These are phyloP conservation scores for Symbiodinium natans DNA, from an alignment of 73 alveolate genomes.

Conservation along the genomic window DNA sequence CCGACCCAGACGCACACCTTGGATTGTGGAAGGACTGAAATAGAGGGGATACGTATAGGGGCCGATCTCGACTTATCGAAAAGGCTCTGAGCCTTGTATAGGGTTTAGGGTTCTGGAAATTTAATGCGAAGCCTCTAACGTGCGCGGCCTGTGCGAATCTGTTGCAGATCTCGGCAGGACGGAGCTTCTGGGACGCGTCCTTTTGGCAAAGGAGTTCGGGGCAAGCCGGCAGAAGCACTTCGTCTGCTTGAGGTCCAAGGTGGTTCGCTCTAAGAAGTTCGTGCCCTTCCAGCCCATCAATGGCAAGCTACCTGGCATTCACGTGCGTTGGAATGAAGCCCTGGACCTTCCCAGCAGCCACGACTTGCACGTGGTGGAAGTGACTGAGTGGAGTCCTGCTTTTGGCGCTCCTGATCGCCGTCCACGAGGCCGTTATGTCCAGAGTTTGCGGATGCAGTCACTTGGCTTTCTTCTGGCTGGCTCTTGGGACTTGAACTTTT, in stretches of 20 bases:
- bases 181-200: no score
- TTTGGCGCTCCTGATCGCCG: conserved; percentile 8
- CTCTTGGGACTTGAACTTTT: not conserved
- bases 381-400: not conserved
- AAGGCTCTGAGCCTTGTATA: no score
- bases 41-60: no score
- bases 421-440: conserved; percentile 6
- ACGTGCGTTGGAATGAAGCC: conserved; percentile 23
- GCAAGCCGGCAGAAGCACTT: conserved; percentile 45
- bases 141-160: no score
- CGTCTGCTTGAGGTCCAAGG: conserved; percentile 32
- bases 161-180: no score
- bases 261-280: conserved; percentile 3
- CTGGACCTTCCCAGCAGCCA: not conserved
- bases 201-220: not conserved
- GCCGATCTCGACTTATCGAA: no score
- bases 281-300: conserved; percentile 59
- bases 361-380: conserved; percentile 25
- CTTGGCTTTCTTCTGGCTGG: no score
- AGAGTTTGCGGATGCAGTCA: conserved; percentile 15
- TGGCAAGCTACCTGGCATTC: conserved; percentile 51
- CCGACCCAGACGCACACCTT: no score
- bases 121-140: no score
- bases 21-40: no score
- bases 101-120: no score